These are phyloP conservation scores for Erigeron philadelphicus DNA, from an alignment of 140 eudicot species.

Conservation along the genomic window DNA sequence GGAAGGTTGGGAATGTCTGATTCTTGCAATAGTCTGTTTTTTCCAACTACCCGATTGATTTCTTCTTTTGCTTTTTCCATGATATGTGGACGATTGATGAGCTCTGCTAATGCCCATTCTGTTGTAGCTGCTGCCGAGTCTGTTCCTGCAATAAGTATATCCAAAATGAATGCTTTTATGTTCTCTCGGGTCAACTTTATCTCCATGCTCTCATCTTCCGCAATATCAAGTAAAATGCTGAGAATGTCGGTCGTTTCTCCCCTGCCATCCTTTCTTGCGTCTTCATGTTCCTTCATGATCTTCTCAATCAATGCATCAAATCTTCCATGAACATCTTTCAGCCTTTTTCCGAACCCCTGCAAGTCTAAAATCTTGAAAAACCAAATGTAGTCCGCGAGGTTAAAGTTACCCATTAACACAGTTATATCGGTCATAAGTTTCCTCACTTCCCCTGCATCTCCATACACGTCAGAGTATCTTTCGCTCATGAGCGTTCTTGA, in stretches of 20 bases:
- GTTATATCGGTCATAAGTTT: constrained; percentile 38
- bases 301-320: constrained; percentile 45
- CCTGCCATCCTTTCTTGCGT: constrained; percentile 21
- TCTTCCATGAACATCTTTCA: constrained; percentile 30
- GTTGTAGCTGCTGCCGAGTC: constrained; percentile 38
- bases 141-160: constrained; percentile 41
- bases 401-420: constrained; percentile 44
- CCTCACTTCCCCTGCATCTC: constrained; percentile 41
- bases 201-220: constrained; percentile 46
- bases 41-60: constrained; percentile 35
- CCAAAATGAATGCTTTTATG: constrained; percentile 62
- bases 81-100: constrained; percentile 39
- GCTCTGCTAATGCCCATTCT: constrained; percentile 45
- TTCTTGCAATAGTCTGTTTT: constrained; percentile 35
- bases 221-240: constrained; percentile 45
- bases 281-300: constrained; percentile 47
- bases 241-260: constrained; percentile 39
- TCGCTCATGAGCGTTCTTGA: constrained; percentile 51
- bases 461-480: constrained; percentile 39
- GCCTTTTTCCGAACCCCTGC: constrained; percentile 44
- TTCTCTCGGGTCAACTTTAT: constrained; percentile 41
- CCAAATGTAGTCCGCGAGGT: constrained; percentile 48
- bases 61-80: constrained; percentile 37
- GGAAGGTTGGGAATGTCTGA: constrained; percentile 41
- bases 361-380: constrained; percentile 48